Percentiles rank a stretch among this genome's conserved stretches.
Conservation (phyloP, 768 basidiomycete genomes). For the Tricholoma terreum region DNA sequence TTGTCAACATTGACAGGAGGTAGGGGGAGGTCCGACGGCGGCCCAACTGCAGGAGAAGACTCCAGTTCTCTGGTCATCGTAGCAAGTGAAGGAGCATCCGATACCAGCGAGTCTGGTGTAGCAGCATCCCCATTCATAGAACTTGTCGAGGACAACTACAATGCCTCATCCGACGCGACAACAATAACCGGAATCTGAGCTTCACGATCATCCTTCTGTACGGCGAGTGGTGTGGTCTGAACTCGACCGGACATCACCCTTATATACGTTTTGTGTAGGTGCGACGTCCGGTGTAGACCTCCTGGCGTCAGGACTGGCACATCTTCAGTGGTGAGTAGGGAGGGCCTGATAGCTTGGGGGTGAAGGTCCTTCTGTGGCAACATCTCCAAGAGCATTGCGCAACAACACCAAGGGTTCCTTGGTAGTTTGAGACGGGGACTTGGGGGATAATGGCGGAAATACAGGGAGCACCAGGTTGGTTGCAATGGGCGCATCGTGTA, state of each 20-base stretch:
- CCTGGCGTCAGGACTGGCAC: background rate
- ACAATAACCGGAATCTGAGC: background rate
- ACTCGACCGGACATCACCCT: background rate
- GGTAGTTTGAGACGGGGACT: background rate
- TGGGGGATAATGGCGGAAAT: background rate
- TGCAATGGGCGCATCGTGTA: background rate
- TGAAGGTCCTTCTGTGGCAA: background rate
- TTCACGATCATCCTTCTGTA: background rate
- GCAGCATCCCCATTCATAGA: background rate
- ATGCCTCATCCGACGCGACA: background rate
- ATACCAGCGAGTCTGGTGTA: background rate
- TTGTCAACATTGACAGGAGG: background rate
- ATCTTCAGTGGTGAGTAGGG: background rate
- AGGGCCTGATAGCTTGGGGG: background rate
- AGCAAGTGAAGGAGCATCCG: background rate
- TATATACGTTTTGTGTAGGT: background rate
- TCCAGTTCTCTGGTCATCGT: background rate
- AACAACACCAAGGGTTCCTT: background rate
- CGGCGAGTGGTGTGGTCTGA: background rate
- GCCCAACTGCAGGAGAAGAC: background rate
- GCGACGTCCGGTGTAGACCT: background rate
- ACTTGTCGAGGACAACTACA: background rate
- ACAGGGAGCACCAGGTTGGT: background rate
- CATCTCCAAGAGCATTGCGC: background rate
- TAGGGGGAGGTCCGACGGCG: background rate